Evolutionary conservation across 805 yeast genomes (phyloP).

Genomic region (Wickerhamomyces sydowiorum): DNA sequence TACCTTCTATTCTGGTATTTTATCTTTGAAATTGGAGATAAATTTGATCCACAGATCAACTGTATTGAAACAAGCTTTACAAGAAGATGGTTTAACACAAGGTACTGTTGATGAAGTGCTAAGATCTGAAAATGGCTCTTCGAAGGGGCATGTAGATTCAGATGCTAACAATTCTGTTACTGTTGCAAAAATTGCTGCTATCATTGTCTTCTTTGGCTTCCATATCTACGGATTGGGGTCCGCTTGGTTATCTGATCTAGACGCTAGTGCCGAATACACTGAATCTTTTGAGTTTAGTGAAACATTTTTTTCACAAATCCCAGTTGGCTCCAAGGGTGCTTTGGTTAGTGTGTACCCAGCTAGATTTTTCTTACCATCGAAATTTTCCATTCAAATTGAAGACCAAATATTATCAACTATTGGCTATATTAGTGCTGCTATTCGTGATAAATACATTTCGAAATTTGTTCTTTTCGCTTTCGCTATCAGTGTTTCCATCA

Average conservation of each 20-base stretch:
- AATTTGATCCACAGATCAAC: constrained; percentile 78
- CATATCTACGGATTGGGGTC: constrained; percentile 67
- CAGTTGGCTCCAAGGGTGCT: constrained; percentile 41
- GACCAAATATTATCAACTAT: constrained; percentile 48
- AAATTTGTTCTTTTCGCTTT: constrained; percentile 70
- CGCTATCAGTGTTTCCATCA: constrained; percentile 70
- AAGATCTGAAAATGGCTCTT: constrained; percentile 21
- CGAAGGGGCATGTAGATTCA: constrained; percentile 22
- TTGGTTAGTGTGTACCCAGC: constrained; percentile 55
- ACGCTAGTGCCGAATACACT: constrained; percentile 19
- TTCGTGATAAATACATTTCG: constrained; percentile 75
- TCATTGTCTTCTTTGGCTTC: constrained; percentile 53
- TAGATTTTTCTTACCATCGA: constrained; percentile 52
- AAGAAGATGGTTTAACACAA: constrained; percentile 87
- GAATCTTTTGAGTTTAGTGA: constrained; percentile 19
- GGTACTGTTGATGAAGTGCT: constrained; percentile 68
- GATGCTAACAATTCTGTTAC: constrained; percentile 39
- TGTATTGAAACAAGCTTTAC: constrained; percentile 69
- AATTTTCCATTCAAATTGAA: constrained; percentile 52
- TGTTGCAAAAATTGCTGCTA: constrained; percentile 53
- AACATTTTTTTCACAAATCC: constrained; percentile 17
- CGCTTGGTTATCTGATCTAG: constrained; percentile 57
- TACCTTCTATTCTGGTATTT: constrained; percentile 78
- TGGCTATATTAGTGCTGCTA: constrained; percentile 56
- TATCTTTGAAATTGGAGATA: constrained; percentile 86